Evolutionary conservation across 139 green algal species (phyloP).

Genomic region (Zygnema cylindricum): DNA sequence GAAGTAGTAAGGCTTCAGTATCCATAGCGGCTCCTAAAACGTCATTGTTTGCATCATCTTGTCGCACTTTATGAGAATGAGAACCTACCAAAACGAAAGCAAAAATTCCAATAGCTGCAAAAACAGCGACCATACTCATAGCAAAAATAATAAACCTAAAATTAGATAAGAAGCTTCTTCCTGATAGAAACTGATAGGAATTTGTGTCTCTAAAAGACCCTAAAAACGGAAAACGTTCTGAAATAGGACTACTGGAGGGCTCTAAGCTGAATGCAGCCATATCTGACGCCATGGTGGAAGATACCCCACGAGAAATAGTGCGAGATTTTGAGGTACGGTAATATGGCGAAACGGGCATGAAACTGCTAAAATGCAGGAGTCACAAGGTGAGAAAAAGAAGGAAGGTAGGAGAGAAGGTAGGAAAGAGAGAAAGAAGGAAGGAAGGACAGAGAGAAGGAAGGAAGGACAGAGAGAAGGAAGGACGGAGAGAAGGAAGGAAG

Average conservation of each 20-base stretch:
- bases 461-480: too few species aligned
- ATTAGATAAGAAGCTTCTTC: too few species aligned
- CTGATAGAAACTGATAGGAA: neutral
- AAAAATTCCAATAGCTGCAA: neutral
- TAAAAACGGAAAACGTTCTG: neutral
- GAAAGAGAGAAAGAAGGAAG: too few species aligned
- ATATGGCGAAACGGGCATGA: too few species aligned
- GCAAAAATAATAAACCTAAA: too few species aligned
- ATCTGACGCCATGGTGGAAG: neutral
- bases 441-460: too few species aligned
- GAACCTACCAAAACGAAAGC: neutral
- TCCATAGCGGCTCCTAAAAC: neutral
- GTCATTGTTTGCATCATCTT: neutral
- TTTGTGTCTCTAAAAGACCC: neutral
- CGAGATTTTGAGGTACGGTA: too few species aligned
- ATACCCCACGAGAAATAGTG: neutral
- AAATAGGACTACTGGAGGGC: neutral
- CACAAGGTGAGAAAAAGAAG: too few species aligned
- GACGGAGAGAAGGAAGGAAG: too few species aligned
- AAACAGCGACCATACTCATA: neutral
- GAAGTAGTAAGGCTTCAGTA: neutral
- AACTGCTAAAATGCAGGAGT: too few species aligned
- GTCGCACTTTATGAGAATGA: neutral
- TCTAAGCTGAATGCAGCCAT: neutral
- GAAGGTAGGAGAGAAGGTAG: too few species aligned